A percentile compares a stretch with the other conserved stretches of the same genome.
These are phyloP conservation scores for Fusarium duplospermum DNA, from an alignment of 2,329 filamentous ascomycete genomes.

Conservation along the genomic window DNA sequence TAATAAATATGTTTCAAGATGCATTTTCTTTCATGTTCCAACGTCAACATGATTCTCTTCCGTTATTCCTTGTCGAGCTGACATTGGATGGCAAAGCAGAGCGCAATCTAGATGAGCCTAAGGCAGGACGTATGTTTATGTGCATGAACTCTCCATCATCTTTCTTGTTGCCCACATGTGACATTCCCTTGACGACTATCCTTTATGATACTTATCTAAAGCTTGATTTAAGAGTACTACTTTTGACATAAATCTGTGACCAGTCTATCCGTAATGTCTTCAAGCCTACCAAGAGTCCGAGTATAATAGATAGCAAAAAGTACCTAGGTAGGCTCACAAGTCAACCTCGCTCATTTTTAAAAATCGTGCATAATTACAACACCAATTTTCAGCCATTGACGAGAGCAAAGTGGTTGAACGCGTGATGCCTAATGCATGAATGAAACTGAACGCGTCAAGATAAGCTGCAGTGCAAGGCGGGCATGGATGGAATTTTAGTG, in stretches of 20 bases:
- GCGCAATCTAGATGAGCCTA: not conserved
- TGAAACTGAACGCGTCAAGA: not conserved
- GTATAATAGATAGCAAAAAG: not conserved
- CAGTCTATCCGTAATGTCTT: not conserved
- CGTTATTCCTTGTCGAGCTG: not conserved
- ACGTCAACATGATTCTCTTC: not conserved
- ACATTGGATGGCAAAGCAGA: not conserved
- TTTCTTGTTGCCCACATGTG: not conserved
- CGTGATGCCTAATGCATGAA: constrained; percentile 9
- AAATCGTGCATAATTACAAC: not conserved
- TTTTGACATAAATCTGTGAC: not conserved
- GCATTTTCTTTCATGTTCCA: not conserved
- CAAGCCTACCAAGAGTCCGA: not conserved
- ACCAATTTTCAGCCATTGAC: not conserved
- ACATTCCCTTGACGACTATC: not conserved
- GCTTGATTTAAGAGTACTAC: too few species aligned
- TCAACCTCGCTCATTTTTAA: not conserved
- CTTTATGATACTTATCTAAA: not conserved
- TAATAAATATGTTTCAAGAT: not conserved
- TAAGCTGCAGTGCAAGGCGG: not conserved
- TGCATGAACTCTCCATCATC: not conserved
- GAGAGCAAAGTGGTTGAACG: not conserved
- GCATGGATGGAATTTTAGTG: not conserved
- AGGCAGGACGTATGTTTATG: not conserved
- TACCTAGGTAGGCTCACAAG: not conserved